These are phyloP conservation scores for Protostelium mycophagum DNA, from an alignment of 78 protist species.

Conservation along the genomic window DNA sequence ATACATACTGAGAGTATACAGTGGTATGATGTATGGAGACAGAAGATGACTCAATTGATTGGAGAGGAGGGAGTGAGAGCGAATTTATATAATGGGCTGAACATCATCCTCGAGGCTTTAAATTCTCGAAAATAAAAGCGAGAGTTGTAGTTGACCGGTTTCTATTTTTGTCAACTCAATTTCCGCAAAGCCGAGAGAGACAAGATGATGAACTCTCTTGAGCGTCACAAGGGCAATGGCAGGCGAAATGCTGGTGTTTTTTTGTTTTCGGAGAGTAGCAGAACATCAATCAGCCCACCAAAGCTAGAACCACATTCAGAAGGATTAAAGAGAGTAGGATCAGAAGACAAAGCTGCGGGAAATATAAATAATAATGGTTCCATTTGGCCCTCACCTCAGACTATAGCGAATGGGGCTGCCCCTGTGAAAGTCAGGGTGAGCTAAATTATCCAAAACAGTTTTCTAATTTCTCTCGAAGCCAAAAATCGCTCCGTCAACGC, in stretches of 20 bases:
- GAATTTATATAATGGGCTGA: background rate
- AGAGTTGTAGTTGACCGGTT: too few species aligned
- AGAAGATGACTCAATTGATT: background rate
- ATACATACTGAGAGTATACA: background rate
- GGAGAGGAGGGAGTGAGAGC: background rate
- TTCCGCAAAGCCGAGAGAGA: too few species aligned
- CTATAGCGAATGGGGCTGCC: background rate
- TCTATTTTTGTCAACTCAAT: too few species aligned
- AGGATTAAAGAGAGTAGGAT: too few species aligned
- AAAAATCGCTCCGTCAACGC: background rate
- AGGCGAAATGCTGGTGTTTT: background rate
- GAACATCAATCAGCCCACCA: background rate
- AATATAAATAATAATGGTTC: too few species aligned
- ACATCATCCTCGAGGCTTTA: background rate
- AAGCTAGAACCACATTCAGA: too few species aligned
- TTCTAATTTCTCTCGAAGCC: background rate
- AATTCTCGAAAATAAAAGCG: too few species aligned
- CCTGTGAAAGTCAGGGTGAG: background rate
- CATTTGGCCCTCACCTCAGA: too few species aligned
- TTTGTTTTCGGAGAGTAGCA: background rate
- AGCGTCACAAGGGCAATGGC: background rate
- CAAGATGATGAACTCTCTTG: background rate
- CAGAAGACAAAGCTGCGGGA: too few species aligned
- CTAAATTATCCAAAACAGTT: background rate
- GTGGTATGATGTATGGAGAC: background rate